Conservation (phyloP, 352 stramenopile species). For the Phytophthora pistaciae region DNA sequence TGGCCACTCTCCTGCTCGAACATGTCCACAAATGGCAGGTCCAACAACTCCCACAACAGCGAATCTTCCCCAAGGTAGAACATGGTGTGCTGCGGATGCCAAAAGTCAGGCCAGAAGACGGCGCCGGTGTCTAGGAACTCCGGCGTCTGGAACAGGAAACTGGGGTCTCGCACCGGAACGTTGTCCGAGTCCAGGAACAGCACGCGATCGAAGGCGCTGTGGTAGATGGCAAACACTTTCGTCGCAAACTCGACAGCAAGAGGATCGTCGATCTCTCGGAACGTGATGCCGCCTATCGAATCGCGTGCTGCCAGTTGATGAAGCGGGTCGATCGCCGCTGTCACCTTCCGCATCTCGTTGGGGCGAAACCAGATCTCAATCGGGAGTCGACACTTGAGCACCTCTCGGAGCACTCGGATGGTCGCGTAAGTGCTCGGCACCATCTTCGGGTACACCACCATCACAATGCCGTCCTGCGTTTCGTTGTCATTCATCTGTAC, state of each 20-base stretch:
- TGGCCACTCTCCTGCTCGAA: slow-evolving; percentile 75
- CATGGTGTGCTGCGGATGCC: slow-evolving; percentile 44
- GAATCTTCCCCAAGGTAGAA: slow-evolving; percentile 62
- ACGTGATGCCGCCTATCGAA: slow-evolving; percentile 27
- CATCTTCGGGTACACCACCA: slow-evolving; percentile 62
- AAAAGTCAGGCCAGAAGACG: slow-evolving; percentile 58
- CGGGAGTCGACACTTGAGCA: slow-evolving; percentile 45
- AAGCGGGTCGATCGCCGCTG: slow-evolving; percentile 24
- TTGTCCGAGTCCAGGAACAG: slow-evolving; percentile 68
- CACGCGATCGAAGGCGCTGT: slow-evolving; percentile 50
- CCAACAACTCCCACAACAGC: slow-evolving; percentile 59
- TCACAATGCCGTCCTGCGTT: slow-evolving; percentile 44
- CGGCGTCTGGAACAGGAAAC: slow-evolving; percentile 17
- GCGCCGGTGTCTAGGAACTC: slow-evolving; percentile 36
- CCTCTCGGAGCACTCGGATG: slow-evolving; percentile 40
- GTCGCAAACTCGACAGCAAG: slow-evolving; percentile 49
- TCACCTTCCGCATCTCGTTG: slow-evolving; percentile 42
- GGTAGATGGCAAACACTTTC: slow-evolving; percentile 55
- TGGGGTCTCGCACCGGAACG: slow-evolving; percentile 16
- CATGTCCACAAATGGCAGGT: slow-evolving; percentile 57
- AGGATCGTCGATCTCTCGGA: slow-evolving; percentile 34
- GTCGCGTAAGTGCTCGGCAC: slow-evolving; percentile 47
- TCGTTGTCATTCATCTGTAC: neutral
- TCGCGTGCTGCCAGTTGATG: slow-evolving; percentile 27
- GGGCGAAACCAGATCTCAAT: slow-evolving; percentile 64